Conservation (phyloP, 495 filamentous ascomycete genomes). For the Recurvomyces mirabilis region DNA sequence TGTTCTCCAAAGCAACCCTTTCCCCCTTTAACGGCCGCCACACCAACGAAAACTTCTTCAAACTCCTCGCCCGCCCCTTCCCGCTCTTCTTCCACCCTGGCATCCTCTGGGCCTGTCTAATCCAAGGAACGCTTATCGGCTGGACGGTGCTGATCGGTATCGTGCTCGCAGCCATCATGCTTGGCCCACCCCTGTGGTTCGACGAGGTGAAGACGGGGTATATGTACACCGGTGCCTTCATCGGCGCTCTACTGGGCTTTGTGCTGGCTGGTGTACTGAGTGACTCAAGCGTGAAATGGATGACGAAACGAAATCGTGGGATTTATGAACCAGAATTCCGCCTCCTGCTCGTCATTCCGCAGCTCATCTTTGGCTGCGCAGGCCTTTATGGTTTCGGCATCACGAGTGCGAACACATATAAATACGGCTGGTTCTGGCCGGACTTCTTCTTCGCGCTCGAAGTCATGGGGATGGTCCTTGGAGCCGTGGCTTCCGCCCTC, state of each 20-base stretch:
- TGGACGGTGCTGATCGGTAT: conserved; percentile 94
- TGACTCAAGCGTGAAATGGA: conserved; percentile 56
- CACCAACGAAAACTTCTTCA: conserved; percentile 50
- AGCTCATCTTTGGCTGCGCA: conserved; percentile 63
- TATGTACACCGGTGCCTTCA: conserved; percentile 75
- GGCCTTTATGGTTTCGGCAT: conserved; percentile 78
- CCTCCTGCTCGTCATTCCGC: conserved; percentile 67
- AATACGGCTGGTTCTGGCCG: conserved; percentile 61
- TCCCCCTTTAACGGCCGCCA: conserved; percentile 72
- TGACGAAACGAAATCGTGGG: conserved; percentile 66
- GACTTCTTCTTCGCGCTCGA: conserved; percentile 57
- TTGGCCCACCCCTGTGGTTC: conserved; percentile 71
- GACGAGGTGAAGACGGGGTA: conserved; percentile 74
- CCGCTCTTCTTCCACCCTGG: conserved; percentile 68
- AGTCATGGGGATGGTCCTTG: conserved; percentile 81
- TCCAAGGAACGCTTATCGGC: conserved; percentile 82
- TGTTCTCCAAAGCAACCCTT: conserved; percentile 45
- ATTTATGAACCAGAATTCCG: conserved; percentile 89
- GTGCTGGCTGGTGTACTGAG: conserved; percentile 58
- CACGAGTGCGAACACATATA: conserved; percentile 44
- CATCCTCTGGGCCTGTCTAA: conserved; percentile 80
- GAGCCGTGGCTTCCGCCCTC: conserved; percentile 72
- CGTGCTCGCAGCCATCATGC: conserved; percentile 70
- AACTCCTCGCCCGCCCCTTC: conserved; percentile 51
- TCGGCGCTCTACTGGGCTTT: conserved; percentile 73